Evolutionary conservation across 2,329 filamentous ascomycete species (phyloP), one percentile per base, ranked within the genome.

Genomic region (Sarocladium oryzae): DNA sequence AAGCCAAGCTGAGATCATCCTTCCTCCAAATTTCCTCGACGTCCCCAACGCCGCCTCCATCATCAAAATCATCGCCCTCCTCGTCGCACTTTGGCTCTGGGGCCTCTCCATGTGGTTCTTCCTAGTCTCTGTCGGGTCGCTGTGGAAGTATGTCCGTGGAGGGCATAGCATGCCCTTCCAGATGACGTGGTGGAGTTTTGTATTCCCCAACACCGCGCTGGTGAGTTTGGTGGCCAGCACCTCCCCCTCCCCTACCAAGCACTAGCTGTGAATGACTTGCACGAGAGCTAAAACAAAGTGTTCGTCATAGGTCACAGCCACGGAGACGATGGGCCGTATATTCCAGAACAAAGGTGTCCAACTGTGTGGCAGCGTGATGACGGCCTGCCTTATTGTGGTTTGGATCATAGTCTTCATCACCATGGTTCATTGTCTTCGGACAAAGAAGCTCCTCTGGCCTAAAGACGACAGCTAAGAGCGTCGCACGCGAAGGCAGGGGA

Each of bases 21-120:
- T 79, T 26, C 76, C 75, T 0, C 49, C 63, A 2, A 60, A 66
- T 43, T 75, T 74, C 49, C 60, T 73, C 32, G 73, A 66, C 8
- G 65, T 68, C n/a, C 53, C 66, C 2, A 62, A 76, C 46, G 67
- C 71, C 3, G 63, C 69, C 5, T 64, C 69, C 37, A 72, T 77
- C 46, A 60, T 79, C 23, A 69, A 71, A 51, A 57, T 80, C 0
- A 57, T 79, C 11, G 71, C 74, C 2, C 63, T 86, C 55, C 84
- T 89, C 67, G 69, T 83, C 2, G 83, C 83, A 0, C 69, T 93
- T 10, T 95, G 88, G 87, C 75, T 93, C 3, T 93, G 88, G 86
- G 88, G 82, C 0, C 69, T 93, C n/a, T 85, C 86, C 23, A 68
- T 89, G 24, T 93, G 88, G 84, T 93, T 92, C 71, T 92, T 92